These are phyloP conservation scores for Tirmania nivea DNA, from an alignment of 495 filamentous ascomycete genomes.

Conservation along the genomic window DNA sequence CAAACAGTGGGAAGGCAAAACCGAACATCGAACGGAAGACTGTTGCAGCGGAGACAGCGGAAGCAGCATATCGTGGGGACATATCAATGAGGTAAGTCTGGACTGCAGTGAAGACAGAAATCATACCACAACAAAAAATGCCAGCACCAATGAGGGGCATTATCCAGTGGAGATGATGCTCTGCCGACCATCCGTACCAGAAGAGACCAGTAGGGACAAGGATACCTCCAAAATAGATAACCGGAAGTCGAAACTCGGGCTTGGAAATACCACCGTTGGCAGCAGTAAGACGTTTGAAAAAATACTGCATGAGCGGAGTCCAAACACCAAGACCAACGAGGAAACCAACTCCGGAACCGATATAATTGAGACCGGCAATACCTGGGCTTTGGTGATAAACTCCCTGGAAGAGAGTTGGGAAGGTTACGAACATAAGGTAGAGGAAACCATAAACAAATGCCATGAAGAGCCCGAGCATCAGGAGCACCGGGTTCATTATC, in stretches of 20 bases:
- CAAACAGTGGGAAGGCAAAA: slow-evolving; percentile 30
- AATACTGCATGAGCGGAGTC: slow-evolving; percentile 29
- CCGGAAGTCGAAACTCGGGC: slow-evolving; percentile 37
- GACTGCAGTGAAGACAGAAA: slow-evolving; percentile 38
- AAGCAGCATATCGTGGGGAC: slow-evolving; percentile 53
- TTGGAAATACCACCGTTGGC: slow-evolving; percentile 28
- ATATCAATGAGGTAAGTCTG: slow-evolving; percentile 55
- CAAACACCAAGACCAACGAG: slow-evolving; percentile 27
- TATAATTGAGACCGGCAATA: slow-evolving; percentile 35
- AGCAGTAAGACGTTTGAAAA: slow-evolving; percentile 30
- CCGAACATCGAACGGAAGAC: slow-evolving; percentile 34
- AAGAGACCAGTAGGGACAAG: slow-evolving; percentile 31
- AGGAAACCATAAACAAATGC: slow-evolving; percentile 35
- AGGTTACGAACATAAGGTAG: slow-evolving; percentile 41
- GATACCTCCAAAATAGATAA: slow-evolving; percentile 34
- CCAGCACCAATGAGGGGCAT: slow-evolving; percentile 36
- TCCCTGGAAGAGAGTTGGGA: slow-evolving; percentile 34
- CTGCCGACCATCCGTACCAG: slow-evolving; percentile 47
- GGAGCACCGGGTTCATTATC: slow-evolving; percentile 36
- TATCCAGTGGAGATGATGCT: slow-evolving; percentile 33
- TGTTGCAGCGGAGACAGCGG: slow-evolving; percentile 43
- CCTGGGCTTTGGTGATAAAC: slow-evolving; percentile 32
- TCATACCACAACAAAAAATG: slow-evolving; percentile 34
- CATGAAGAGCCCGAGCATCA: slow-evolving; percentile 27
- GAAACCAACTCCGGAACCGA: slow-evolving; percentile 36